Evolutionary conservation across 176 grass and related monocot species (phyloP).

Genomic region (Avena eriantha): DNA sequence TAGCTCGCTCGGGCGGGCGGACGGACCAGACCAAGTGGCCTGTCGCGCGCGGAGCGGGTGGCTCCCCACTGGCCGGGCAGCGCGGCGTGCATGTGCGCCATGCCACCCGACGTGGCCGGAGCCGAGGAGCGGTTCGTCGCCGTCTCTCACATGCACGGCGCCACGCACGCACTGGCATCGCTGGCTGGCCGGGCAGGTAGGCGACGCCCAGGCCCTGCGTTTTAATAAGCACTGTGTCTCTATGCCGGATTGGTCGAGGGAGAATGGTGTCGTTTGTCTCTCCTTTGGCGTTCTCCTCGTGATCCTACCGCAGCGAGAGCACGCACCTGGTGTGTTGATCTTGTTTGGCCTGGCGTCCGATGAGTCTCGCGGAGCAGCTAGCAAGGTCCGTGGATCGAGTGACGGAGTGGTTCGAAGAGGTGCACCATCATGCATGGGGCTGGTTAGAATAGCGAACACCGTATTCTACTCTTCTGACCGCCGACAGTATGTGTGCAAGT

Average conservation of each 20-base stretch:
- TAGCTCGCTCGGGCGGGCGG: too few species aligned
- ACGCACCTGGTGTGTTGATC: background rate
- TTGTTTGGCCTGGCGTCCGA: background rate
- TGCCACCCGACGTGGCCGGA: background rate
- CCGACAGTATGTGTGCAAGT: too few species aligned
- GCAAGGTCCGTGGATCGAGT: background rate
- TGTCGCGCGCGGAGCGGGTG: slow-evolving; percentile 30
- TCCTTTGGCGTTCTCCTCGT: background rate
- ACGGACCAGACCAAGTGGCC: slow-evolving; percentile 24
- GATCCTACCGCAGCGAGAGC: background rate
- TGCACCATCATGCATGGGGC: background rate
- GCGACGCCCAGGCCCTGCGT: background rate
- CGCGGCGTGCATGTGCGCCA: background rate
- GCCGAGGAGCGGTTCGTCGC: background rate
- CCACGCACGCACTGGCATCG: background rate
- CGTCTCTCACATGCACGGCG: slow-evolving; percentile 41
- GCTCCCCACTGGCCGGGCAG: slow-evolving; percentile 41
- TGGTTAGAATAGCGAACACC: too few species aligned
- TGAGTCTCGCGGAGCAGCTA: background rate
- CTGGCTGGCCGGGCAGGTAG: background rate
- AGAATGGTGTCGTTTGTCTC: background rate
- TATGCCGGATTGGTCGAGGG: background rate
- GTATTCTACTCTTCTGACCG: too few species aligned
- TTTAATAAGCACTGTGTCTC: background rate
- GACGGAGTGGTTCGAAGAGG: background rate